Percentiles rank a stretch among this genome's conserved stretches.
Evolutionary conservation across 1,284 basidiomycete genomes (phyloP).

Genomic region (Ganoderma sinense): DNA sequence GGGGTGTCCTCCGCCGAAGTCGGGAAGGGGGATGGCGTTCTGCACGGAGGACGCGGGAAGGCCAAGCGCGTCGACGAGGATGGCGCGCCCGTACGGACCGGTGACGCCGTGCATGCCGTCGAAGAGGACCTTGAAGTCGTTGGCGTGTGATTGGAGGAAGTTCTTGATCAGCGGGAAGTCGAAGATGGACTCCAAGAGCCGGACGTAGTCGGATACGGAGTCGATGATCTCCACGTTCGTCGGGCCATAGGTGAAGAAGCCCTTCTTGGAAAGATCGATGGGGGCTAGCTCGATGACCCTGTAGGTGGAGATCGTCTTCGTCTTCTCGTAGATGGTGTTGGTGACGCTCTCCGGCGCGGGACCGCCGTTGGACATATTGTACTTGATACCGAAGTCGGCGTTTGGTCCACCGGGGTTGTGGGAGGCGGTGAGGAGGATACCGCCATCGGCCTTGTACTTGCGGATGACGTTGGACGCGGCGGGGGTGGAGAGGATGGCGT

Average conservation of each 20-base stretch:
- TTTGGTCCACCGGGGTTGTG: slow-evolving; percentile 99
- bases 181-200: slow-evolving; percentile 89
- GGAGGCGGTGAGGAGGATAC: slow-evolving; percentile 96
- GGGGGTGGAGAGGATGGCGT: slow-evolving; percentile 94
- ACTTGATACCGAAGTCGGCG: slow-evolving; percentile 99
- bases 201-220: slow-evolving; percentile 91
- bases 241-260: slow-evolving; percentile 83
- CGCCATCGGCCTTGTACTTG: slow-evolving; percentile 95
- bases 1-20: slow-evolving; percentile 98
- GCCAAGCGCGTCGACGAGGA: slow-evolving; percentile 88
- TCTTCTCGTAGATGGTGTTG: slow-evolving; percentile 92
- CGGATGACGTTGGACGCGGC: slow-evolving; percentile 97
- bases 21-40: slow-evolving; percentile 90
- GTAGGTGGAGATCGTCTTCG: slow-evolving; percentile 88
- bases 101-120: slow-evolving; percentile 98
- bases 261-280: slow-evolving; percentile 82
- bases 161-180: slow-evolving; percentile 93
- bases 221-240: slow-evolving; percentile 93
- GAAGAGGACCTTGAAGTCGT: slow-evolving; percentile 90
- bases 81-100: slow-evolving; percentile 92
- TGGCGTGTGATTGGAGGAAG: slow-evolving; percentile 79
- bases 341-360: slow-evolving; percentile 96
- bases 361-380: slow-evolving; percentile 97
- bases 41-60: slow-evolving; percentile 86
- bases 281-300: slow-evolving; percentile 80